A percentile compares a stretch with the other conserved stretches of the same genome.
Conservation (phyloP, 2,329 filamentous ascomycete genomes). For the Fusarium coicis region DNA sequence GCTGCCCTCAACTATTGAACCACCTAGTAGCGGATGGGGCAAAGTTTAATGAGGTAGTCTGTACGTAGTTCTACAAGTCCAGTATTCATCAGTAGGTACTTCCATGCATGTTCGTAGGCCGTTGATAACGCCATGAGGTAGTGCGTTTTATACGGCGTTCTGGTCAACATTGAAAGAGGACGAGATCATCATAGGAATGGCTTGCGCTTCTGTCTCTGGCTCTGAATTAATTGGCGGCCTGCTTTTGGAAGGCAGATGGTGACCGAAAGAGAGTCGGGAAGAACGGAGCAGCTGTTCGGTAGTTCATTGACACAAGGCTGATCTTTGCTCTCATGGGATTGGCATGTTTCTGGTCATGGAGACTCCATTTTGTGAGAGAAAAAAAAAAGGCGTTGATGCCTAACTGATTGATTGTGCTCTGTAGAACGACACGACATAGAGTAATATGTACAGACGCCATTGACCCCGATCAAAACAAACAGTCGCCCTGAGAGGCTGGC, state of each 20-base stretch:
- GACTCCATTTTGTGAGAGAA: not conserved
- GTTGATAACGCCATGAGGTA: constrained; percentile 21
- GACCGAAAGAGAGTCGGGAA: constrained; percentile 13
- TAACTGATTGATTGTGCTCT: constrained; percentile 7
- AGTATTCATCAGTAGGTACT: constrained; percentile 6
- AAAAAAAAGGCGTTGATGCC: constrained; percentile 6
- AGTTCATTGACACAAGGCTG: constrained; percentile 11
- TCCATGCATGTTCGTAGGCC: constrained; percentile 7
- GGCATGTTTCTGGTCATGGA: constrained; percentile 4
- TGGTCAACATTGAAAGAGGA: constrained; percentile 7
- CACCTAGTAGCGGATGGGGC: constrained; percentile 15
- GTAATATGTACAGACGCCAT: not conserved
- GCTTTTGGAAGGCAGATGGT: constrained; percentile 5
- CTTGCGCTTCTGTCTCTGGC: not conserved
- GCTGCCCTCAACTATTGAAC: constrained; percentile 33
- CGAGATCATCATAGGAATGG: constrained; percentile 14
- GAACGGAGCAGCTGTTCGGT: constrained; percentile 1
- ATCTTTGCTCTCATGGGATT: constrained; percentile 20
- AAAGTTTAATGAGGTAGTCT: constrained; percentile 26
- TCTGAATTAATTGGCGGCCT: constrained; percentile 6
- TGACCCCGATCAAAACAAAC: not conserved
- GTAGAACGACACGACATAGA: not conserved
- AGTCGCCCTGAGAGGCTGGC: not conserved
- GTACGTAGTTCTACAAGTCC: not conserved
- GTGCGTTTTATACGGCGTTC: constrained; percentile 8